A percentile compares a stretch with the other conserved stretches of the same genome.
Evolutionary conservation across 805 yeast genomes (phyloP).

Genomic region (Pichia pseudocactophila): DNA sequence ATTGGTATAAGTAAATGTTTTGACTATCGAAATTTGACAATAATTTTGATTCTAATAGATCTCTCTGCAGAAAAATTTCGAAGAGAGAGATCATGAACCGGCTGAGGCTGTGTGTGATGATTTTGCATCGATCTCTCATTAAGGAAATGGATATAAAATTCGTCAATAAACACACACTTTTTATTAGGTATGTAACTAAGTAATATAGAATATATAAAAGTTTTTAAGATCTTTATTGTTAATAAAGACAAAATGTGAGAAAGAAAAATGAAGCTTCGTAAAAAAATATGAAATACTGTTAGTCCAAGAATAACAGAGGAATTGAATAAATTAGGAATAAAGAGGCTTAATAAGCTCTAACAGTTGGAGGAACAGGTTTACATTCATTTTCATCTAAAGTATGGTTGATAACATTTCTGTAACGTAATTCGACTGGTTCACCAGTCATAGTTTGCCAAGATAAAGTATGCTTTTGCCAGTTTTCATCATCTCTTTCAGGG

Average conservation of each 20-base stretch:
- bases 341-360: constrained; percentile 72
- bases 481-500: constrained; percentile 89
- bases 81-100: too few relatives aligned
- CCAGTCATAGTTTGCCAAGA: constrained; percentile 80
- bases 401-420: constrained; percentile 75
- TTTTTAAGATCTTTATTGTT: background rate
- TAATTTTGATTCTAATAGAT: background rate
- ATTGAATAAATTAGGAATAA: background rate
- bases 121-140: too few relatives aligned
- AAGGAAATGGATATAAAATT: too few relatives aligned
- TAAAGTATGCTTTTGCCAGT: constrained; percentile 97
- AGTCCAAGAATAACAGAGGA: background rate
- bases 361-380: constrained; percentile 93
- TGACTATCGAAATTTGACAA: background rate
- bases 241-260: background rate
- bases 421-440: constrained; percentile 62
- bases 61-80: too few relatives aligned
- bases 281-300: background rate
- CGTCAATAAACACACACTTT: background rate
- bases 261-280: background rate
- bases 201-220: constrained; percentile 1
- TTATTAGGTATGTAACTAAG: background rate
- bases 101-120: too few relatives aligned
- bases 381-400: constrained; percentile 91
- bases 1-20: too few relatives aligned